Evolutionary conservation across 2,329 filamentous ascomycete genomes (phyloP).

Genomic region (Venturia carpophila): DNA sequence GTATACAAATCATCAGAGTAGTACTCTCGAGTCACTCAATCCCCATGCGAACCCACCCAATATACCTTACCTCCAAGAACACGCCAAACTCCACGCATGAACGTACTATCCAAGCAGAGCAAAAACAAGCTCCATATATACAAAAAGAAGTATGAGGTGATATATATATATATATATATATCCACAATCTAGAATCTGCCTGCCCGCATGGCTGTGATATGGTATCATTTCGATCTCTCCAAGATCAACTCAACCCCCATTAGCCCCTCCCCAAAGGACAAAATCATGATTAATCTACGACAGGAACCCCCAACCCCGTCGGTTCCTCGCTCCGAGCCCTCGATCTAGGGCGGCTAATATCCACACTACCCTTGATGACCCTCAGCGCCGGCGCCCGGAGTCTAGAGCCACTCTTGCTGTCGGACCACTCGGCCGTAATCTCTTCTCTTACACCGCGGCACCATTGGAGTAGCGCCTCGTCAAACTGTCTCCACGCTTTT

Average conservation of each 20-base stretch:
- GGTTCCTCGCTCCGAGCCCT: not conserved
- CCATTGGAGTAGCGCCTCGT: constrained; percentile 77
- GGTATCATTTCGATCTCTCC: not conserved
- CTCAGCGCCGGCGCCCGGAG: constrained; percentile 32
- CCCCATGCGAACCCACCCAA: too few species aligned
- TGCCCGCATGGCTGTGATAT: not conserved
- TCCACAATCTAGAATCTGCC: not conserved
- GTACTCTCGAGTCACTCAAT: too few species aligned
- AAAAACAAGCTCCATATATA: not conserved
- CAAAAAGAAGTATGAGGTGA: not conserved
- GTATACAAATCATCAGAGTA: too few species aligned
- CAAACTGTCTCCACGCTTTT: constrained; percentile 71
- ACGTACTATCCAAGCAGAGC: not conserved
- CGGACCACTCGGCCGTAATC: constrained; percentile 63
- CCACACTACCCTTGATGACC: constrained; percentile 25
- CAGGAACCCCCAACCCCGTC: not conserved
- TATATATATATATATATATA: not conserved
- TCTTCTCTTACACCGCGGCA: constrained; percentile 75
- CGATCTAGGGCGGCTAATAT: not conserved
- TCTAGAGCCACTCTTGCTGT: constrained; percentile 30
- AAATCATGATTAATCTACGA: not conserved
- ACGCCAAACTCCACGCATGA: not conserved
- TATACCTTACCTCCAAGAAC: not conserved
- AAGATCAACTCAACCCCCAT: not conserved
- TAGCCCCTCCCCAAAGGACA: not conserved